Conservation (phyloP, 2,329 filamentous ascomycete species). For the Colletotrichum filicis region DNA sequence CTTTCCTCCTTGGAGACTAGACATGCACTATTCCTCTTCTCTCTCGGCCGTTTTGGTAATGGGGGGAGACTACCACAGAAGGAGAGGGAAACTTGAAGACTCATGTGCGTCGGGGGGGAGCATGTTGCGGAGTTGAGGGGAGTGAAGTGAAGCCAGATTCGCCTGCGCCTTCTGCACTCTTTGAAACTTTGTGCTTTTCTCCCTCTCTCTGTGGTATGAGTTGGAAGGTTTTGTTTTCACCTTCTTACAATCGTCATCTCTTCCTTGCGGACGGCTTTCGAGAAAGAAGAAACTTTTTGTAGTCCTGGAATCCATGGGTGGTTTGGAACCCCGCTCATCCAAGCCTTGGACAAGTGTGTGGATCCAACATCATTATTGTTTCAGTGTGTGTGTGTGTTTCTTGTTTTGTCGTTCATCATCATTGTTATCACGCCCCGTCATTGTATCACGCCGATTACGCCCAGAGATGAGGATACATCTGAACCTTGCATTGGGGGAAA, state of each 20-base stretch:
- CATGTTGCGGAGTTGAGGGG: too few species aligned
- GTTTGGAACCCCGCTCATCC: too few species aligned
- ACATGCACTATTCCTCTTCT: neutral
- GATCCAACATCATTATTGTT: neutral
- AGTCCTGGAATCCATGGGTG: too few species aligned
- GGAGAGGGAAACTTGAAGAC: neutral
- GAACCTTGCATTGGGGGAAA: neutral
- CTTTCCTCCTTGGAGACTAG: neutral
- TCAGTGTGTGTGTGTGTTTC: neutral
- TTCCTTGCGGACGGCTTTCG: neutral
- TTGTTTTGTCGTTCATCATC: neutral
- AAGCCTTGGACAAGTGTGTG: too few species aligned
- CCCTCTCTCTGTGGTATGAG: too few species aligned
- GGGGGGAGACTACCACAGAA: constrained; percentile 8
- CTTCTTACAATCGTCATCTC: constrained; percentile 13
- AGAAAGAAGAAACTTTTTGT: neutral
- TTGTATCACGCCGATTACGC: neutral
- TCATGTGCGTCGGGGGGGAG: too few species aligned
- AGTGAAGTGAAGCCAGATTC: constrained; percentile 23
- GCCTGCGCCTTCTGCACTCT: constrained; percentile 19
- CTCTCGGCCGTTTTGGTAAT: neutral
- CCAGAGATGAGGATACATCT: constrained; percentile 3
- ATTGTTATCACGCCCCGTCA: neutral
- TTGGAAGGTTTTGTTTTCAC: neutral
- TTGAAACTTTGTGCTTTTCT: too few species aligned